Base-by-base conservation (phyloP, 306 rosid genomes). In the Hylodesmum podocarpum region DNA sequence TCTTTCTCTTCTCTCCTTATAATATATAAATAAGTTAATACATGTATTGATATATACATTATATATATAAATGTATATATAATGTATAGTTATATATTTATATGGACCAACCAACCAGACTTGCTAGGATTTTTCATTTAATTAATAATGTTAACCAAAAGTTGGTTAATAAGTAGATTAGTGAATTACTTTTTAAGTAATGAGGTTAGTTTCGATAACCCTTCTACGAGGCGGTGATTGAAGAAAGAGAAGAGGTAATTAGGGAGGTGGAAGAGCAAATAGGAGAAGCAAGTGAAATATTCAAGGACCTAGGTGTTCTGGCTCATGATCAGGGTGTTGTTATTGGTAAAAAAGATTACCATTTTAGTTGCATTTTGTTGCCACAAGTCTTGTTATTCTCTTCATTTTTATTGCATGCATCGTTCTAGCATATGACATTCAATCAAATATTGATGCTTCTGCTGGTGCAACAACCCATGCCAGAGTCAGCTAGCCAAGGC, bases 271-370 rank as follows among this genome's bases (percentile, higher is more conserved):
- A 91, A 83, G 91, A 82, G 81, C 93, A 91, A 76, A 91, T 91
- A 57, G 93, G 91, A 76, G 76, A 89, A 73, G 93, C 85, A 64
- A 86, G 78, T 73, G 95, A 91, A 78, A 91, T 91, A 44, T 91
- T 91, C 82, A 89, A 77, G 84, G 97, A 91, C 83, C 91, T 91
- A 61, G 97, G 95, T 63, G 97, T 91, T 81, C 89, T 91, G 44
- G 91, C 89, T 85, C 91, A 91, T 70, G 93, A 89, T 63, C 97
- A 91, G 72, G 95, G 95, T 18, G 87, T 84, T 5, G 90, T 89
- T 78, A 89, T 89, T 69, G 97, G 97, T 89, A 89, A 76, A 66
- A 40, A 33, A 75, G 72, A 31, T 66, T 25, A 53, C 53, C 33
- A 8, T 39, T 71, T 10, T 39, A 36, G 16, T 73, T 68, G 46